Evolutionary conservation across 257 asterid genomes (phyloP), one percentile per base, ranked within the genome.

Genomic region (Vinca minor): DNA sequence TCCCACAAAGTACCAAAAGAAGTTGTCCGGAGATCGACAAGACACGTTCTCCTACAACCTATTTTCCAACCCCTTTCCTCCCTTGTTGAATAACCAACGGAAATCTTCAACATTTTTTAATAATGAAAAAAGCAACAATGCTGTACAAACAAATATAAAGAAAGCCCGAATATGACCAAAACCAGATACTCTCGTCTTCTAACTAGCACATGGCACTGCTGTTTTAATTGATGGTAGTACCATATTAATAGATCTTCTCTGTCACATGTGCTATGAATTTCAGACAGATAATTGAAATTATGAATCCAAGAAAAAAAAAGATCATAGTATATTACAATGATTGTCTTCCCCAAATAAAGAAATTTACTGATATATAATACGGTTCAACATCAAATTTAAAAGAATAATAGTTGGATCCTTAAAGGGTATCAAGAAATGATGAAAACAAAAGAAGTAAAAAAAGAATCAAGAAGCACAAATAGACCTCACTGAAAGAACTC

Each of bases 401-500:
- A 41, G 20, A 62, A 62, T 14, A 62, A 17, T 62, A 23, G 8
- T 36, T 54, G 59, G 65, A n/a, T 61, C 8, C 23, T 7, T 39
- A 42, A 59, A 11, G 44, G 44, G 28, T 61, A 46, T 62, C 49
- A 26, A 26, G 10, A 38, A 38, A 38, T n/a, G n/a, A n/a, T n/a
- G n/a, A n/a, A n/a, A 38, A 36, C 21, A 14, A 61, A 21, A 61
- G 20, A n/a, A n/a, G n/a, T n/a, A n/a, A n/a, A n/a, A n/a, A n/a
- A n/a, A n/a, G n/a, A n/a, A n/a, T n/a, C n/a, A n/a, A n/a, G n/a
- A n/a, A n/a, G n/a, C n/a, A n/a, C n/a, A n/a, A n/a, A n/a, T n/a
- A 42, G 66, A 62, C 7, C 50, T 62, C 53, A 29, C 66, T 23
- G 52, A 62, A 41, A 61, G 52, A 41, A 61, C 65, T 12, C 39